A percentile compares a stretch with the other conserved stretches of the same genome.
These are phyloP conservation scores for Gaeumannomyces tritici DNA, from an alignment of 2,329 filamentous ascomycete genomes.

Conservation along the genomic window DNA sequence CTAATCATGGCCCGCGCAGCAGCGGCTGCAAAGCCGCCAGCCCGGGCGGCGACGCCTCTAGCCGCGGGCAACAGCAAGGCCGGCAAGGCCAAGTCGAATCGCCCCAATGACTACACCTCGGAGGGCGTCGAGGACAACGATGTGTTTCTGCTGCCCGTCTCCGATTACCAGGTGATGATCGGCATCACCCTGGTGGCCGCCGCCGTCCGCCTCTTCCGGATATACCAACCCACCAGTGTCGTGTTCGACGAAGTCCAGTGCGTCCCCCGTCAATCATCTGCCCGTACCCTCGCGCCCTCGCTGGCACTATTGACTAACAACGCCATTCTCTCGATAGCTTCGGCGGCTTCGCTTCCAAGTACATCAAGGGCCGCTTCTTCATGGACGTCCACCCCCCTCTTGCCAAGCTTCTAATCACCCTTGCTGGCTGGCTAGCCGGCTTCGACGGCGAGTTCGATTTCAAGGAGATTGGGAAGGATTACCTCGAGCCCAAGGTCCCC, in stretches of 20 bases:
- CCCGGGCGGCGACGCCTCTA: conserved; percentile 1
- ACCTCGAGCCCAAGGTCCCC: conserved; percentile 85
- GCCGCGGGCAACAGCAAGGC: conserved; percentile 14
- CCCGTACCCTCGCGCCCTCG: neutral
- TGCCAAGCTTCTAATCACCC: conserved; percentile 90
- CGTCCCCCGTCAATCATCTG: conserved; percentile 27
- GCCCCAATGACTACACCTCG: conserved; percentile 55
- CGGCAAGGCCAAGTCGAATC: conserved; percentile 20
- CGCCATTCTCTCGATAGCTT: conserved; percentile 53
- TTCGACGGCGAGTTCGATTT: conserved; percentile 97
- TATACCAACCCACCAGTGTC: conserved; percentile 91
- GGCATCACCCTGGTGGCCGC: conserved; percentile 66
- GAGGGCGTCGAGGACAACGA: conserved; percentile 82
- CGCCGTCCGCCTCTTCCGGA: conserved; percentile 81
- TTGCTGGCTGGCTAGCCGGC: conserved; percentile 88
- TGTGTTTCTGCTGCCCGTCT: conserved; percentile 74
- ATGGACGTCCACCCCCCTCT: conserved; percentile 99
- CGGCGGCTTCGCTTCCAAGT: conserved; percentile 95
- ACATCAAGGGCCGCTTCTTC: conserved; percentile 98
- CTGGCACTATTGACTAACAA: neutral
- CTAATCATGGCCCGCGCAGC: conserved; percentile 8
- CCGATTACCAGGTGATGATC: conserved; percentile 72
- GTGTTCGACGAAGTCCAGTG: conserved; percentile 99
- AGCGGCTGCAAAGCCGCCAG: conserved; percentile 5
- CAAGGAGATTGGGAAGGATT: conserved; percentile 99